Conservation (phyloP, 2,329 filamentous ascomycete species). For the Periconia sp. region DNA sequence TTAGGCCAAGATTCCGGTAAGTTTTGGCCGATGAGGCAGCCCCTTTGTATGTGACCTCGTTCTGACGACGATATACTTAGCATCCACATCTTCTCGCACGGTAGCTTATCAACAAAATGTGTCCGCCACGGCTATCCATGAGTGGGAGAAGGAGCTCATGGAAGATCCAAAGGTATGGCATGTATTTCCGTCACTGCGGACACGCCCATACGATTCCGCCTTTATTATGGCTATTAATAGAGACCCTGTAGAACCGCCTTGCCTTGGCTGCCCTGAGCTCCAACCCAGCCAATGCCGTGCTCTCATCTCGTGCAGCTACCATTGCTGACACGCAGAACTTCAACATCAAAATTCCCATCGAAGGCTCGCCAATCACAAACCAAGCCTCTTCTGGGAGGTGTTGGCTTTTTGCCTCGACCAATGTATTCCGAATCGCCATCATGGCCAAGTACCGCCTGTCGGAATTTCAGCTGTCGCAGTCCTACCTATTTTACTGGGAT, state of each 20-base stretch:
- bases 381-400: constrained; percentile 80
- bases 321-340: constrained; percentile 77
- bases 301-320: constrained; percentile 64
- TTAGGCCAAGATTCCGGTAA: constrained; percentile 50
- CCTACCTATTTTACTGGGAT: constrained; percentile 91
- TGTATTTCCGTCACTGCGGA: too few relatives aligned
- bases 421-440: constrained; percentile 84
- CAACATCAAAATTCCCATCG: constrained; percentile 79
- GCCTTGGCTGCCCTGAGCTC: constrained; percentile 73
- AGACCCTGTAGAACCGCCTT: constrained; percentile 61
- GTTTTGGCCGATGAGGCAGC: constrained; percentile 5
- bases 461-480: constrained; percentile 82
- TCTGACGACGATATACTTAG: constrained; percentile 19
- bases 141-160: constrained; percentile 65
- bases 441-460: constrained; percentile 81
- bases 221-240: background rate
- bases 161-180: constrained; percentile 63
- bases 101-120: constrained; percentile 44
- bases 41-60: background rate
- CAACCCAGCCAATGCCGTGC: constrained; percentile 65
- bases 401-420: constrained; percentile 92
- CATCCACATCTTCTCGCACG: constrained; percentile 20
- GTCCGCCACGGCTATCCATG: constrained; percentile 53
- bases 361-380: constrained; percentile 82
- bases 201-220: background rate